phyloP scores from a whole-genome alignment of 805 yeast genomes.

The Kodamaea jinghongensis region DNA sequence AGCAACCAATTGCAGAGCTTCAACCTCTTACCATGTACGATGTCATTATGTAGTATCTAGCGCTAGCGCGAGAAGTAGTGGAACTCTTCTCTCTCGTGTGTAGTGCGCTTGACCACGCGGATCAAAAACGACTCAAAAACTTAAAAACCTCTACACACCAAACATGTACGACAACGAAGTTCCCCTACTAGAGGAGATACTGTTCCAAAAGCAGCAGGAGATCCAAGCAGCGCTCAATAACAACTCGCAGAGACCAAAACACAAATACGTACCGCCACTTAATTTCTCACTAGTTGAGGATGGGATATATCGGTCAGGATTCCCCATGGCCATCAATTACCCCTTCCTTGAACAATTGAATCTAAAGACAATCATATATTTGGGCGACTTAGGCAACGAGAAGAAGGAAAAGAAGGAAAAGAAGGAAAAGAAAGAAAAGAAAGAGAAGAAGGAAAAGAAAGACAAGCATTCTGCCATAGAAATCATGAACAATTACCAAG shows the following conservation, averaged over 20 bases:
- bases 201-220: no score
- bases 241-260: conserved; percentile 11
- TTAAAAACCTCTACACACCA: no score
- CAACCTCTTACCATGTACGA: no score
- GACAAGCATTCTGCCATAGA: conserved; percentile 52
- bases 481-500: conserved; percentile 54
- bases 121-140: no score
- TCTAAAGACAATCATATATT: conserved; percentile 75
- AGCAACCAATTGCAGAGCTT: no score
- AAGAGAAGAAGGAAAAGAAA: conserved; percentile 24
- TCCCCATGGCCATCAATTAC: conserved; percentile 84
- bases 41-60: no score
- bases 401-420: conserved; percentile 18
- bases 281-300: conserved; percentile 88
- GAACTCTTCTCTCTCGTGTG: no score
- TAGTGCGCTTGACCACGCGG: no score
- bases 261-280: conserved; percentile 74
- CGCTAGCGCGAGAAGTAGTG: no score
- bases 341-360: conserved; percentile 70
- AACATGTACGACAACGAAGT: no score
- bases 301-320: conserved; percentile 86
- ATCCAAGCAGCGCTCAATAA: no score
- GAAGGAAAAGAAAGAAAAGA: conserved; percentile 25
- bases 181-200: no score
- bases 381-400: conserved; percentile 58